Conservation (phyloP, 1,139 yeast species). For the Candida pseudocylindracea region DNA sequence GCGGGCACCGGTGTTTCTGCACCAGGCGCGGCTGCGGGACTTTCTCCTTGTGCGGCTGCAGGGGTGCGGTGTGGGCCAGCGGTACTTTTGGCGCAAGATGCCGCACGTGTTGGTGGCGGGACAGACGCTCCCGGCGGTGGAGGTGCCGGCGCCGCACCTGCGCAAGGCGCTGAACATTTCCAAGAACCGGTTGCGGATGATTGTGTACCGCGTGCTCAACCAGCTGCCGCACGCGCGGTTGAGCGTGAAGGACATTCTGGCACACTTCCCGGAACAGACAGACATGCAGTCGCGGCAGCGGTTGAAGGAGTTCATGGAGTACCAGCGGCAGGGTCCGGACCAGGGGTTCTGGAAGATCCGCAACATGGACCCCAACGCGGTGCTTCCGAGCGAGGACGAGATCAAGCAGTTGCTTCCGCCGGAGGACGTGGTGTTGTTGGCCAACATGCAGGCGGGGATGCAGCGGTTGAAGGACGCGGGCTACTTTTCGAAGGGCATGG, state of each 20-base stretch:
- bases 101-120: constrained; percentile 74
- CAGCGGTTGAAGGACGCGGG: constrained; percentile 20
- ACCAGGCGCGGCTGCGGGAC: constrained; percentile 59
- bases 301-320: constrained; percentile 94
- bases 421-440: constrained; percentile 73
- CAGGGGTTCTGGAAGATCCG: constrained; percentile 93
- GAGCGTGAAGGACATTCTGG: constrained; percentile 70
- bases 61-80: constrained; percentile 49
- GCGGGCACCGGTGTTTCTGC: constrained; percentile 85
- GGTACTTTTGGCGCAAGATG: constrained; percentile 31
- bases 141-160: constrained; percentile 95
- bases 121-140: constrained; percentile 81
- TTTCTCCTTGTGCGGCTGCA: constrained; percentile 62
- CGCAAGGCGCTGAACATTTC: constrained; percentile 88
- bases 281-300: constrained; percentile 96
- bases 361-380: constrained; percentile 18
- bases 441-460: constrained; percentile 86
- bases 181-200: constrained; percentile 81
- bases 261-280: constrained; percentile 91
- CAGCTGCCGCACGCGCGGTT: constrained; percentile 54
- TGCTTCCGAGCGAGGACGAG: constrained; percentile 53
- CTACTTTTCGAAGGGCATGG: not conserved
- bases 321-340: constrained; percentile 84
- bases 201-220: constrained; percentile 75
- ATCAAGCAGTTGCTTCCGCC: constrained; percentile 78